Evolutionary conservation across 2,329 filamentous ascomycete species (phyloP).

Genomic region (Colletotrichum sp.): DNA sequence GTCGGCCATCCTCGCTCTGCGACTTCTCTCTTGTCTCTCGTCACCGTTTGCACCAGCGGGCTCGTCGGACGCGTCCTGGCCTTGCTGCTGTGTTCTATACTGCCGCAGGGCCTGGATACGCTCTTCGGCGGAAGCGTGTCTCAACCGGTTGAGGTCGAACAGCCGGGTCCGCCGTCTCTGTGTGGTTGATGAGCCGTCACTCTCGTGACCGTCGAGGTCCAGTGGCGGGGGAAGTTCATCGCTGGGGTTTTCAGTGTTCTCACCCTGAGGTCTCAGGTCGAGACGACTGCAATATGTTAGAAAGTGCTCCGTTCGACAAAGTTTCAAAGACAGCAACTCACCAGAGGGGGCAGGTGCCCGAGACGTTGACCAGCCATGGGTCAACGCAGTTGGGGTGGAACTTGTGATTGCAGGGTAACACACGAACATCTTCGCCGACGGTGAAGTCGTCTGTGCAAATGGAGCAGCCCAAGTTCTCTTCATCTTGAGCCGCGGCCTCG

Average conservation of each 20-base stretch:
- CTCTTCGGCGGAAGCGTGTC: constrained; percentile 65
- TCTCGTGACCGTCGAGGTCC: constrained; percentile 40
- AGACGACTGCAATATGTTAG: constrained; percentile 51
- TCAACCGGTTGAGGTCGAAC: constrained; percentile 61
- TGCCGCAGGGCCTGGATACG: constrained; percentile 65
- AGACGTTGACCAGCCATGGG: constrained; percentile 73
- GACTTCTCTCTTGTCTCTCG: constrained; percentile 36
- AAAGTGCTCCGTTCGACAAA: background rate
- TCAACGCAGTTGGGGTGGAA: constrained; percentile 73
- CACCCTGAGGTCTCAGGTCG: constrained; percentile 51
- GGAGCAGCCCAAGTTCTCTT: constrained; percentile 61
- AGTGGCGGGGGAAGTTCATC: constrained; percentile 46
- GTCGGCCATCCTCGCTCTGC: constrained; percentile 50
- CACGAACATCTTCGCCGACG: constrained; percentile 70
- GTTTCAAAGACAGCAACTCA: constrained; percentile 44
- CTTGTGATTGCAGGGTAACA: constrained; percentile 71
- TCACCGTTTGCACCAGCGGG: constrained; percentile 23
- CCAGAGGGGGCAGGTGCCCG: constrained; percentile 73
- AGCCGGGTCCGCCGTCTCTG: constrained; percentile 56
- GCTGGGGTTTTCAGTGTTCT: constrained; percentile 27
- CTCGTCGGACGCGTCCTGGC: background rate
- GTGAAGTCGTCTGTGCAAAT: constrained; percentile 75
- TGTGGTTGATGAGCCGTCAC: constrained; percentile 32
- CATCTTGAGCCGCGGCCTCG: constrained; percentile 17
- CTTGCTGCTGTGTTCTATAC: constrained; percentile 46